Base-by-base conservation (phyloP, 768 basidiomycete genomes). In the Leucosporidium creatinivorum region DNA sequence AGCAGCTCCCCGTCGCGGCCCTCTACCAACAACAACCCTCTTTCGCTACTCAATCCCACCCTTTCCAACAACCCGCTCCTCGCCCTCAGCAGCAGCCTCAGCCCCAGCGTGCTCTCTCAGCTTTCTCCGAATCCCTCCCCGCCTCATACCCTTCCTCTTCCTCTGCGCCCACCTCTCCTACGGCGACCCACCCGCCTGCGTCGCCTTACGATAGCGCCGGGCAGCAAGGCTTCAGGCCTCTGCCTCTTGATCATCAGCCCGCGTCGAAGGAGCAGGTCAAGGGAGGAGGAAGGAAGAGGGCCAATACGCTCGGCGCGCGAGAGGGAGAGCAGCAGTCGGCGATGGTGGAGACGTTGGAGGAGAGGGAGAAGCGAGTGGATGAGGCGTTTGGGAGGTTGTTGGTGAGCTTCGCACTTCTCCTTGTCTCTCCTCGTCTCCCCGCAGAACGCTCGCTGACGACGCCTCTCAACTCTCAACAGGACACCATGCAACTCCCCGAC, bases 401-500 rank as follows among this genome's bases (percentile, higher is more conserved):
- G 75, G 91, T 91, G 75, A 76, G 87, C n/a, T 78, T 36, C 39
- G 4, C 13, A 13, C 39, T 4, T 3, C 30, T 2, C 5, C 58
- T 63, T 47, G 18, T 13, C 1, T 23, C 30, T 23, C 31, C 9
- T 19, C n/a, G n/a, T 1, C 18, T 4, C 8, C 1, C 56, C 48
- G 28, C 61, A n/a, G 3, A 48, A 21, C 23, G 1, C 28, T 21
- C 33, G 17, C 30, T 36, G 18, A 36, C 63, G 30, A 59, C 56
- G 1, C 50, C 21, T 15, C 23, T 23, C 7, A 30, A 36, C 58
- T 62, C 60, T 13, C 8, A 44, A 44, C 70, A 93, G 91, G 89
- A 93, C 77, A 89, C 91, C 66, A 85, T 93, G 61, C 91, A 93
- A 79, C 91, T 93, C 26, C 91, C 91, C 5, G 79, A 84, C 10